Conservation (phyloP, 176 grass and related monocot genomes). For the Aechmea fasciata region DNA sequence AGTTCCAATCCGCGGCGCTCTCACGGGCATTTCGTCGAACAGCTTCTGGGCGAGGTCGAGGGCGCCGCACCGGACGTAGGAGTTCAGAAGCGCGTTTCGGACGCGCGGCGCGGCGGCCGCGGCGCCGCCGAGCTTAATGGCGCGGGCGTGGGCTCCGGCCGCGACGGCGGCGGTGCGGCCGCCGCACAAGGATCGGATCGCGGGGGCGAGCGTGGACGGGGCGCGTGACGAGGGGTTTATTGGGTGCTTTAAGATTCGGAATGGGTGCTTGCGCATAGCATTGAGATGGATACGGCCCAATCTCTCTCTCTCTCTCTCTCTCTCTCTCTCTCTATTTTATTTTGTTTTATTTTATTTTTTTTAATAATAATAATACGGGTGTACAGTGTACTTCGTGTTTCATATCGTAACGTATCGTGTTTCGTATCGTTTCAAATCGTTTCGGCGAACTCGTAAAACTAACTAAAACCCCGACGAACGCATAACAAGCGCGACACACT, state of each 20-base stretch:
- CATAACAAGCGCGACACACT: no score
- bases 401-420: background rate
- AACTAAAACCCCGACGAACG: no score
- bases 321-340: no score
- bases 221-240: no score
- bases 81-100: slow-evolving; percentile 11
- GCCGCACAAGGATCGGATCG: no score
- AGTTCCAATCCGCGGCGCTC: slow-evolving; percentile 14
- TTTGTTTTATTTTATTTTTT: no score
- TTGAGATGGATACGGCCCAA: no score
- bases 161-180: background rate
- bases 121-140: slow-evolving; percentile 5
- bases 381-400: background rate
- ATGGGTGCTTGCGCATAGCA: no score
- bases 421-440: background rate
- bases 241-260: no score
- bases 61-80: background rate
- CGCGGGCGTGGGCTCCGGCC: background rate
- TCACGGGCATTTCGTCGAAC: slow-evolving; percentile 18
- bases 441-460: background rate
- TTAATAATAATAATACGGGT: no score
- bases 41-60: background rate
- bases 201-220: no score
- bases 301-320: no score
- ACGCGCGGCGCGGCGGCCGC: background rate